Conservation (phyloP, 305 asterid genomes). For the Fraxinus albicans region DNA sequence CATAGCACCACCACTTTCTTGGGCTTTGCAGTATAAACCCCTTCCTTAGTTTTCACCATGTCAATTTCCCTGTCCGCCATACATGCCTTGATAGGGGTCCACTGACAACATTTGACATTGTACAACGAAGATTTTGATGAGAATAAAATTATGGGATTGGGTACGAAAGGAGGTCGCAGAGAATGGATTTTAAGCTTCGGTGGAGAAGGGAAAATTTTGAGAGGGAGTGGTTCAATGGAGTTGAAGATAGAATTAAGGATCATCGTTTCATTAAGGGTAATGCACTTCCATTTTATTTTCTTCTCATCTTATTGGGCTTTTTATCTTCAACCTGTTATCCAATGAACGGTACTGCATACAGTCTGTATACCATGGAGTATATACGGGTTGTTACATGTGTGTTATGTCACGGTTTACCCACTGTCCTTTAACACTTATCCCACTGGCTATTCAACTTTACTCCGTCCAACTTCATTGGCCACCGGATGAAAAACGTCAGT, state of each 20-base stretch:
- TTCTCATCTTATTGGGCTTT: conserved; percentile 8
- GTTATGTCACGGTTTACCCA: too few relatives aligned
- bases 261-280: conserved; percentile 24
- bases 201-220: conserved; percentile 24
- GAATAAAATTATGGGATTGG: conserved; percentile 7
- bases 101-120: conserved; percentile 21
- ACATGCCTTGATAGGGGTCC: conserved; percentile 43
- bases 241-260: conserved; percentile 24
- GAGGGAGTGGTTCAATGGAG: conserved; percentile 32
- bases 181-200: conserved; percentile 10
- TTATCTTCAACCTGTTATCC: conserved; percentile 13
- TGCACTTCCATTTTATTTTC: conserved; percentile 26
- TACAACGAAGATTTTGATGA: not conserved
- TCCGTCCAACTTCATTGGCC: too few relatives aligned
- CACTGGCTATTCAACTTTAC: too few relatives aligned
- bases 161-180: conserved; percentile 2
- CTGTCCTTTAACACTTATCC: too few relatives aligned
- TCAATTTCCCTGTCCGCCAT: conserved; percentile 63
- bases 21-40: conserved; percentile 65
- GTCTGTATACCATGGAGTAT: not conserved
- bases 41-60: conserved; percentile 67
- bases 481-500: too few relatives aligned
- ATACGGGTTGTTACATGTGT: not conserved
- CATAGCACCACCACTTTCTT: conserved; percentile 80
- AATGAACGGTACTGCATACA: not conserved